Conservation (phyloP, 805 yeast species). For the Candida odintsovae region DNA sequence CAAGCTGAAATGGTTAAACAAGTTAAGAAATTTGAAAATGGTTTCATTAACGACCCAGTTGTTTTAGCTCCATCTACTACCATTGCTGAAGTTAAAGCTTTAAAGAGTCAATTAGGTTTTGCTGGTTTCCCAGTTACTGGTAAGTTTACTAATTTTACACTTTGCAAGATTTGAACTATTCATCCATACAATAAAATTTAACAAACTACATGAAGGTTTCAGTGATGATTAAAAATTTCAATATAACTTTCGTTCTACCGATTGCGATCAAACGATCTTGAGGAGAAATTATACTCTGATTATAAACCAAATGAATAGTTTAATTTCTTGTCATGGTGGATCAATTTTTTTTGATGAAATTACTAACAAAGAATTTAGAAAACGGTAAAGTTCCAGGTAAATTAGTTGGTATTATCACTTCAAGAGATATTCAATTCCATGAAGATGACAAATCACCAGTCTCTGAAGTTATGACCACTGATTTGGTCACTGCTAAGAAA, state of each 20-base stretch:
- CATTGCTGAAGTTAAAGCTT: constrained; percentile 71
- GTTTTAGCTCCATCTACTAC: constrained; percentile 73
- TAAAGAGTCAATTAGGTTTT: constrained; percentile 76
- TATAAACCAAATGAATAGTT: constrained; percentile 4
- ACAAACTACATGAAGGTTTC: constrained; percentile 2
- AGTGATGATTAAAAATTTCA: constrained; percentile 47
- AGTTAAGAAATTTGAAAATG: constrained; percentile 96
- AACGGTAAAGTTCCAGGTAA: constrained; percentile 83
- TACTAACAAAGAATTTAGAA: constrained; percentile 43
- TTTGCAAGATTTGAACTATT: background rate
- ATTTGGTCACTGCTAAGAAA: constrained; percentile 73
- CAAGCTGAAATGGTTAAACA: constrained; percentile 98
- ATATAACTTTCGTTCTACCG: constrained; percentile 99
- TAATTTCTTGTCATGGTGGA: background rate
- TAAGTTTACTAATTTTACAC: constrained; percentile 47
- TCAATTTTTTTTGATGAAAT: background rate
- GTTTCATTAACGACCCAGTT: constrained; percentile 92
- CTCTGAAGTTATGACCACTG: constrained; percentile 83
- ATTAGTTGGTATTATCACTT: constrained; percentile 90
- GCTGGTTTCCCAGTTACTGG: constrained; percentile 99
- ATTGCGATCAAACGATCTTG: constrained; percentile 94
- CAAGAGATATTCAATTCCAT: constrained; percentile 95
- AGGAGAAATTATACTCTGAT: constrained; percentile 57
- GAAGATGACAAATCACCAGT: constrained; percentile 62
- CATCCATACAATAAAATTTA: background rate